phyloP scores from a whole-genome alignment of 176 grass and related monocot species.

The Phoenix dactylifera region DNA sequence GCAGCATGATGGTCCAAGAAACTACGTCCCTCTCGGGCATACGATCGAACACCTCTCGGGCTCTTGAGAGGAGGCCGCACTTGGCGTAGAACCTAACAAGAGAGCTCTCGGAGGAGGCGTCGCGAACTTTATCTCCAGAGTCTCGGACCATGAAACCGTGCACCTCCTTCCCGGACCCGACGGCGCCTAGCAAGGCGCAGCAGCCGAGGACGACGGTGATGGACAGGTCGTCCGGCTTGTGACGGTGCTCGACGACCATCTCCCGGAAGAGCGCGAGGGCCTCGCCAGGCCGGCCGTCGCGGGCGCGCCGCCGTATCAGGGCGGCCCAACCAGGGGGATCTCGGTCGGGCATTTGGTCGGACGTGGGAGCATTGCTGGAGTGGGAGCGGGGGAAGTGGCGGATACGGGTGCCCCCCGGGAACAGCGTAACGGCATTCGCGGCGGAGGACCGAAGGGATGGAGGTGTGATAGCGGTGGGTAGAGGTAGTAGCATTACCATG shows the following conservation, averaged over 20 bases:
- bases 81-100: conserved; percentile 24
- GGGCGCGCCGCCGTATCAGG: conserved; percentile 15
- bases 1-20: conserved; percentile 33
- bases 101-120: conserved; percentile 8
- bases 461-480: too few relatives aligned
- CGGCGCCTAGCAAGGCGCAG: conserved; percentile 19
- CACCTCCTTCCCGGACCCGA: conserved; percentile 26
- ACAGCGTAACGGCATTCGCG: too few relatives aligned
- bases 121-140: background rate
- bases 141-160: conserved; percentile 31
- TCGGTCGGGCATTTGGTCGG: conserved; percentile 1
- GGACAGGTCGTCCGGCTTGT: conserved; percentile 4
- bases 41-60: conserved; percentile 28
- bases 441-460: too few relatives aligned
- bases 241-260: conserved; percentile 6
- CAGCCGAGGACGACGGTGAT: conserved; percentile 18
- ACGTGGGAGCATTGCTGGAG: background rate
- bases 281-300: conserved; percentile 6
- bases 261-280: conserved; percentile 19
- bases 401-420: too few relatives aligned
- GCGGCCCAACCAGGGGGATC: background rate
- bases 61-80: conserved; percentile 11
- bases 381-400: background rate
- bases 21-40: conserved; percentile 38
- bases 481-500: too few relatives aligned